Evolutionary conservation across 768 basidiomycete species (phyloP).

Genomic region (Termitomyces sp.): DNA sequence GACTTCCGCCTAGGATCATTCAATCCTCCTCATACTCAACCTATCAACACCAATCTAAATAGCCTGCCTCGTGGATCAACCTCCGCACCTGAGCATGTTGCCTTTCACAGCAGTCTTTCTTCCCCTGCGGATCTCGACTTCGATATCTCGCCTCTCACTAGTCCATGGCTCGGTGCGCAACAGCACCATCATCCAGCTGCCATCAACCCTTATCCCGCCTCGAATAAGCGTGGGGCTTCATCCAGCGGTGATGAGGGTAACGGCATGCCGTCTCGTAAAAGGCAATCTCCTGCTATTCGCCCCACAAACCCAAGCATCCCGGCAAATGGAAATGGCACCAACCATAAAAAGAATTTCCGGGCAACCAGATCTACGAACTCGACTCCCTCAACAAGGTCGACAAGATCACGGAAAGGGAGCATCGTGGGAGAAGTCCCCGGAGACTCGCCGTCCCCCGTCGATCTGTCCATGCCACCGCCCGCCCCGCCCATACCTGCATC

Average conservation of each 20-base stretch:
- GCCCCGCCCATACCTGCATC: slow-evolving; percentile 34
- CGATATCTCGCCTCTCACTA: slow-evolving; percentile 76
- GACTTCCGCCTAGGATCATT: slow-evolving; percentile 18
- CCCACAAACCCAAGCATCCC: slow-evolving; percentile 23
- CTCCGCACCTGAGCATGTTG: slow-evolving; percentile 73
- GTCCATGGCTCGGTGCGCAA: slow-evolving; percentile 72
- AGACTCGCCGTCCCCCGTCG: slow-evolving; percentile 84
- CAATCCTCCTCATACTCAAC: slow-evolving; percentile 8
- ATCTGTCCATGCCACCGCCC: slow-evolving; percentile 85
- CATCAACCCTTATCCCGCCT: slow-evolving; percentile 9
- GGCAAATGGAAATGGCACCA: not conserved
- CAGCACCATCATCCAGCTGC: slow-evolving; percentile 30
- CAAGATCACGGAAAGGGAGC: slow-evolving; percentile 37
- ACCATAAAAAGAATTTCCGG: slow-evolving; percentile 20
- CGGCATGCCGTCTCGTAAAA: slow-evolving; percentile 43
- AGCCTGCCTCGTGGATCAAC: slow-evolving; percentile 29
- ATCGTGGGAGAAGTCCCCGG: slow-evolving; percentile 31
- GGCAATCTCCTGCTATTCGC: slow-evolving; percentile 45
- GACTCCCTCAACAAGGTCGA: slow-evolving; percentile 49
- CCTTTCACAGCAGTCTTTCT: slow-evolving; percentile 48
- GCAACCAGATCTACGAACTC: slow-evolving; percentile 52
- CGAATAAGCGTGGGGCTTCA: slow-evolving; percentile 53
- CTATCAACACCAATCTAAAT: slow-evolving; percentile 16
- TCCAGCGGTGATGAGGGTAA: slow-evolving; percentile 47
- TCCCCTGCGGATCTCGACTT: slow-evolving; percentile 55